Evolutionary conservation across 208 protist genomes (phyloP).

Genomic region (Wallacemonas sp.): DNA sequence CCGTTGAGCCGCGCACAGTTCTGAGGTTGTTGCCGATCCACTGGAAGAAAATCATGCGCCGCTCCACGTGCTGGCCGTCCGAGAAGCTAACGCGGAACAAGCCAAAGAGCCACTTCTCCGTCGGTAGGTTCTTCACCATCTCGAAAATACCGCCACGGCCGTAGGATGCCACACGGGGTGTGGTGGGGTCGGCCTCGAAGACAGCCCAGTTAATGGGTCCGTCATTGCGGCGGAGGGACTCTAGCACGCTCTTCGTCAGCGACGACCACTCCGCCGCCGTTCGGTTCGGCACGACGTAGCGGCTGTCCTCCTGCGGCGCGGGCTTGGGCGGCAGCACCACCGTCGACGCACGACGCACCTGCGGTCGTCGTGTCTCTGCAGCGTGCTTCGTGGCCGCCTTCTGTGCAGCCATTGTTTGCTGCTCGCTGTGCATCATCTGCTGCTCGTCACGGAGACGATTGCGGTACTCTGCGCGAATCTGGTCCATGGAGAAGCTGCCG

Average conservation of each 20-base stretch:
- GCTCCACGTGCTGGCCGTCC: slow-evolving; percentile 31
- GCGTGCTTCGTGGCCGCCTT: slow-evolving; percentile 20
- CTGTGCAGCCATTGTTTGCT: slow-evolving; percentile 14
- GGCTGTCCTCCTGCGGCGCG: slow-evolving; percentile 9
- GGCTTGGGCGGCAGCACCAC: slow-evolving; percentile 11
- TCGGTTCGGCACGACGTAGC: slow-evolving; percentile 14
- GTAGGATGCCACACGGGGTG: slow-evolving; percentile 43
- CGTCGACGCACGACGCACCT: slow-evolving; percentile 20
- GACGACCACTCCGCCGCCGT: slow-evolving; percentile 23
- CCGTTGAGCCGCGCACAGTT: slow-evolving; percentile 28
- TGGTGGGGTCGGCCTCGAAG: slow-evolving; percentile 57
- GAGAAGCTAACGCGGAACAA: slow-evolving; percentile 77
- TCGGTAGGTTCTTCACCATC: slow-evolving; percentile 68
- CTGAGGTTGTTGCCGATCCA: slow-evolving; percentile 78
- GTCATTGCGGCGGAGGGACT: slow-evolving; percentile 59
- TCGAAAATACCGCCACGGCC: slow-evolving; percentile 78
- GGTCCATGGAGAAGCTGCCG: slow-evolving; percentile 73
- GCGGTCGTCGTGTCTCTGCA: slow-evolving; percentile 7
- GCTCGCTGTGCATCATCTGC: slow-evolving; percentile 59
- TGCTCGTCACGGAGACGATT: slow-evolving; percentile 53
- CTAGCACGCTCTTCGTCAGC: slow-evolving; percentile 42
- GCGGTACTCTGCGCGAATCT: slow-evolving; percentile 77
- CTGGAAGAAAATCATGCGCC: slow-evolving; percentile 80
- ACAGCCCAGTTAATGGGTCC: slow-evolving; percentile 82
- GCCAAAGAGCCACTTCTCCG: slow-evolving; percentile 78